Evolutionary conservation across 768 basidiomycete species (phyloP), one percentile per base, ranked within the genome.

Genomic region (Pleurotus tuber-regium): DNA sequence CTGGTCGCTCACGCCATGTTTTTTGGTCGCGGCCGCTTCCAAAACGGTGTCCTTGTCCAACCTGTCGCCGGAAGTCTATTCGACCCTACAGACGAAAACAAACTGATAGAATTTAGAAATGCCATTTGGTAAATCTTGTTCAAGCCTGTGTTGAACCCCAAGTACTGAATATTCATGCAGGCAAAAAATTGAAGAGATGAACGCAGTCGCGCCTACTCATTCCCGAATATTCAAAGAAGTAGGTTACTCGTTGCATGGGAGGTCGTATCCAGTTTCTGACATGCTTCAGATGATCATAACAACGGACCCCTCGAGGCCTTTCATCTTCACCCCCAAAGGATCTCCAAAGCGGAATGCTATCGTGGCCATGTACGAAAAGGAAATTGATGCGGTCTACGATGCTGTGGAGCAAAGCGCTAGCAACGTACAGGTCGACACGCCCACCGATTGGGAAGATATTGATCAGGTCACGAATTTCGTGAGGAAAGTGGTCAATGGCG

Each of bases 151-250:
- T 8, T 26, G 30, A 12, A 35, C 21, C 44, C 14, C 11, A 29
- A 4, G 7, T 14, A 31, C 7, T 53, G 3, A 35, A 23, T 35
- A 11, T 8, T 12, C 21, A 10, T 23, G 4, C 47, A 76, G 70
- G 70, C 64, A 61, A 1, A 54, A 61, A 9, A 66, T 77, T 1
- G 75, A 74, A 55, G 75, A 82, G 57, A 76, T 81, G 76, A 75
- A 82, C 30, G 36, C 80, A 24, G 59, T 79, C 12, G 66, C 77
- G 0, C 61, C 66, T 2, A 57, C 2, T 75, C 78, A 0, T 18
- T 50, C 49, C 8, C 35, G 49, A 26, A 16, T 50, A 21, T 50
- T 50, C 36, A 50, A 50, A 25, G 49, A 50, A 36, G 49, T 50
- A 19, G 10, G 49, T 2, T 26, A 4, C 11, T 12, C n/a, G 35